Evolutionary conservation across 2,329 filamentous ascomycete species (phyloP).

Genomic region (Alternaria burnsii): DNA sequence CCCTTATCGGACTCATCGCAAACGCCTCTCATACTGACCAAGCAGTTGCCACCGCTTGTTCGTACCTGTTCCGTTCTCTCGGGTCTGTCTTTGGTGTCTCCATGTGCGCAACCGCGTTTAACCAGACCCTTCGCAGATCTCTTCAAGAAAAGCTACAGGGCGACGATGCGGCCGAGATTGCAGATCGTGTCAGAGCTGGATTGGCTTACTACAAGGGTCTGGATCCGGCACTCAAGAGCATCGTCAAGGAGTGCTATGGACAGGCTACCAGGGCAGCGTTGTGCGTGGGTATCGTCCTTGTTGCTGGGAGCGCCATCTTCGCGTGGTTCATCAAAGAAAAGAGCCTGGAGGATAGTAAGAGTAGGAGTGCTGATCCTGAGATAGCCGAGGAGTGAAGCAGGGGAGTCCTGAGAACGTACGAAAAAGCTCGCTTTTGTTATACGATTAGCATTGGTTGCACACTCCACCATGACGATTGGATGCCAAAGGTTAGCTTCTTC

Average conservation of each 20-base stretch:
- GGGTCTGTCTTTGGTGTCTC: constrained; percentile 73
- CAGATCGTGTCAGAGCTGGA: constrained; percentile 73
- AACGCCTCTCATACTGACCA: constrained; percentile 73
- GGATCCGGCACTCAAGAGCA: constrained; percentile 64
- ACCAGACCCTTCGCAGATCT: constrained; percentile 69
- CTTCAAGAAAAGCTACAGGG: constrained; percentile 64
- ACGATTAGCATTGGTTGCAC: background rate
- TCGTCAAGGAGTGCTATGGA: constrained; percentile 74
- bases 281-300: constrained; percentile 59
- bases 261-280: constrained; percentile 63
- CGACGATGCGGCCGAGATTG: constrained; percentile 70
- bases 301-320: constrained; percentile 58
- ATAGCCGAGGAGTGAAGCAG: background rate
- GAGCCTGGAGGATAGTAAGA: constrained; percentile 29
- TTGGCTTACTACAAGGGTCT: constrained; percentile 73
- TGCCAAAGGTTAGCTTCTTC: background rate
- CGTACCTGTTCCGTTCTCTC: constrained; percentile 80
- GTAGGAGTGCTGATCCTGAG: background rate
- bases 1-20: constrained; percentile 75
- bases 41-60: constrained; percentile 79
- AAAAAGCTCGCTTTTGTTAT: background rate
- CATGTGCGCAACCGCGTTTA: constrained; percentile 75
- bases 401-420: background rate
- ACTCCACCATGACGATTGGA: background rate
- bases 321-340: constrained; percentile 59